Base-by-base conservation (phyloP, 1,284 basidiomycete species). In the Austropuccinia psidii region DNA sequence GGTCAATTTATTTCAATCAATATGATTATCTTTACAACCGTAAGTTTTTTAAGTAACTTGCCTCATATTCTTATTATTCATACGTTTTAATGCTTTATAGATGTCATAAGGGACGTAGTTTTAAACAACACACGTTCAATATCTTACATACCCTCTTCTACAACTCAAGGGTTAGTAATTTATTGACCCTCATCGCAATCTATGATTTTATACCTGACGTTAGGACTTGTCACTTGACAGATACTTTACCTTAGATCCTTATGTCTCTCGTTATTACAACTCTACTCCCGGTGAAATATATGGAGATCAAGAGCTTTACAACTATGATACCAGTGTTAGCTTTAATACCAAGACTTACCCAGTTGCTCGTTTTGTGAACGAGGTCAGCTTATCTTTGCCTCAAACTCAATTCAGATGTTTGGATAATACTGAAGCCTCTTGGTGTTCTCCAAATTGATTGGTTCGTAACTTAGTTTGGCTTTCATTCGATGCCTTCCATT, bases 401-500 rank as follows among this genome's bases (percentile, higher is more conserved):
- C 7, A 1, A 31, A 21, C 24, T 15, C 17, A 15, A 47, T 17
- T 39, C n/a, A 9, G n/a, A n/a, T n/a, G n/a, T n/a, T n/a, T n/a
- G n/a, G n/a, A n/a, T n/a, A n/a, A n/a, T n/a, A n/a, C 6, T 57
- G 1, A 29, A 19, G 6, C 11, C 35, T 0, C 3, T 49, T 27
- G 29, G 13, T n/a, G 35, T n/a, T n/a, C n/a, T n/a, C n/a, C n/a
- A n/a, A n/a, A n/a, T n/a, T n/a, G n/a, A n/a, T n/a, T n/a, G n/a
- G n/a, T n/a, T n/a, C n/a, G 33, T 29, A 9, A 52, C 17, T 45
- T 8, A 73, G 77, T 87, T 87, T 75, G 86, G 86, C n/a, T 87
- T 87, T 80, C 87, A 87, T 77, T 87, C 86, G 0, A 85, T 87
- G 83, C 86, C 87, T 0, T 87, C 85, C 0, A 85, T 87, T 79